These are phyloP conservation scores for Hemisphaericaspora xylofermentans DNA, from an alignment of 1,139 yeast species.

Conservation along the genomic window DNA sequence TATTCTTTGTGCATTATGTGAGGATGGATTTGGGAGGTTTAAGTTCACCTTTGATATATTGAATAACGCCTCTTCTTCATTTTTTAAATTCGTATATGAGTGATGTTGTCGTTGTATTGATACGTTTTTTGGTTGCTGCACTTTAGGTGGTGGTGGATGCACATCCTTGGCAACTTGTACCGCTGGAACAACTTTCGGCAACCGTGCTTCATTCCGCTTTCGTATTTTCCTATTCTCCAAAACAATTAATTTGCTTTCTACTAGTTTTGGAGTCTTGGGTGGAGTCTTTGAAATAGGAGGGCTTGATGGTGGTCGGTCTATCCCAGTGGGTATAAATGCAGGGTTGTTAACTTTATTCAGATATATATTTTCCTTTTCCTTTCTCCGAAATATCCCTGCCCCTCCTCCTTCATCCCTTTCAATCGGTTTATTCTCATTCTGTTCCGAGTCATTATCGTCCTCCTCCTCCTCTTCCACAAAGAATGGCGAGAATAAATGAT, in stretches of 20 bases:
- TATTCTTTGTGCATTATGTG: too few species aligned
- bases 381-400: background rate
- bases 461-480: constrained; percentile 4
- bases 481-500: constrained; percentile 5
- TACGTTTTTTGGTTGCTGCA: too few species aligned
- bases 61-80: background rate
- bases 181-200: too few species aligned
- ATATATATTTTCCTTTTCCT: constrained; percentile 19
- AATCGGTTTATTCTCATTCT: background rate
- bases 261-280: background rate
- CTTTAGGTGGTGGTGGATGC: too few species aligned
- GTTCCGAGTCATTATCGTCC: background rate
- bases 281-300: background rate
- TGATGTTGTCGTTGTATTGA: background rate
- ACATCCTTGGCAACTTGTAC: too few species aligned
- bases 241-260: background rate
- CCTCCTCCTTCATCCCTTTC: background rate
- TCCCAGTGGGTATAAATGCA: constrained; percentile 22
- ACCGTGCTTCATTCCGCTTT: background rate
- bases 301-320: background rate
- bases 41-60: constrained; percentile 2
- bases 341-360: constrained; percentile 24
- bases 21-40: constrained; percentile 7
- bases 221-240: background rate
- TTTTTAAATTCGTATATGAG: background rate